A percentile compares a stretch with the other conserved stretches of the same genome.
phyloP scores from a whole-genome alignment of 768 basidiomycete species.

The Dioszegia crocea region DNA sequence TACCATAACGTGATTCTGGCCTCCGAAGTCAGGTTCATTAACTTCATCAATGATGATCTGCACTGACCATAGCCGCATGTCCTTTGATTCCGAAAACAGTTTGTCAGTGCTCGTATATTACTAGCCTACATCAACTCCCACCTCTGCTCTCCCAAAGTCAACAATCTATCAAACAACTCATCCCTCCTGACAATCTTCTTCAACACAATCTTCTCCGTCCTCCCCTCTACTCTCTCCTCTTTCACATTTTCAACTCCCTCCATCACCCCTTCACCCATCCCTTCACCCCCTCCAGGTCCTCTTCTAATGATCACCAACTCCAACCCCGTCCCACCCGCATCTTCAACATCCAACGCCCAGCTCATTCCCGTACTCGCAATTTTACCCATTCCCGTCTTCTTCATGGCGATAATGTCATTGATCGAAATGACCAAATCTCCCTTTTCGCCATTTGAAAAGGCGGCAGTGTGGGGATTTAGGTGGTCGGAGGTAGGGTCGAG shows the following conservation, averaged over 20 bases:
- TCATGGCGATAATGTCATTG: slow-evolving; percentile 24
- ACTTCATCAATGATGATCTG: too few relatives aligned
- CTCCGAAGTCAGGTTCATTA: too few relatives aligned
- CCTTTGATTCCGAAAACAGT: too few relatives aligned
- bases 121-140: slow-evolving; percentile 31
- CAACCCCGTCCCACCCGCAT: slow-evolving; percentile 26
- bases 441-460: neutral
- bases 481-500: neutral
- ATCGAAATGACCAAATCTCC: slow-evolving; percentile 15
- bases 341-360: slow-evolving; percentile 12
- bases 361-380: slow-evolving; percentile 2
- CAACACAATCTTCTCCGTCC: slow-evolving; percentile 15
- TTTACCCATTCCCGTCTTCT: slow-evolving; percentile 18
- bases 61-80: too few relatives aligned
- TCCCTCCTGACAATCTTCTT: slow-evolving; percentile 22
- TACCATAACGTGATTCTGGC: too few relatives aligned
- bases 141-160: slow-evolving; percentile 21
- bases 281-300: neutral
- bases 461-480: neutral
- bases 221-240: neutral
- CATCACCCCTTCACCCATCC: too few relatives aligned
- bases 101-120: too few relatives aligned
- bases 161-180: slow-evolving; percentile 28
- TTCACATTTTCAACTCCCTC: too few relatives aligned
- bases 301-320: slow-evolving; percentile 14